Conservation (phyloP, 176 grass and related monocot species). For the Ensete glaucum region DNA sequence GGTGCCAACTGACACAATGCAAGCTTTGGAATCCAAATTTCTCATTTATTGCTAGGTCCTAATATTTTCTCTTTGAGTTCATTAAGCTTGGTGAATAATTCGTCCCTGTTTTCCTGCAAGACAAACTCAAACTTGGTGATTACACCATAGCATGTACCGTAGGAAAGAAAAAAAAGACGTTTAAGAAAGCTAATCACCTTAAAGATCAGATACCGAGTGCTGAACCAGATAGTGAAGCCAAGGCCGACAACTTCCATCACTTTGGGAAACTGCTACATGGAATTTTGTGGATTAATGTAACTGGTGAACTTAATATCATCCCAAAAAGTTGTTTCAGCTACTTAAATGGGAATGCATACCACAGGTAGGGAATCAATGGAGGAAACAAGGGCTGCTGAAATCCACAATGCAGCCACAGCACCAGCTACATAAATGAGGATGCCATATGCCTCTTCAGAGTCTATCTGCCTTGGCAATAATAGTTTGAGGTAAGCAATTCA, state of each 20-base stretch:
- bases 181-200: conserved; percentile 36
- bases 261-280: conserved; percentile 51
- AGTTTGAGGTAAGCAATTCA: neutral
- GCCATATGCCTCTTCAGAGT: conserved; percentile 50
- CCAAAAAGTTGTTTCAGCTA: too few relatives aligned
- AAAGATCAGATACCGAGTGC: conserved; percentile 67
- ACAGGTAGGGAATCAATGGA: conserved; percentile 69
- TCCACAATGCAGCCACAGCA: conserved; percentile 41
- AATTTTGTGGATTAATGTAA: neutral
- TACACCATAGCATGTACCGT: neutral
- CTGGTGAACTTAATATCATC: neutral
- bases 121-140: neutral
- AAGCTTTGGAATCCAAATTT: neutral
- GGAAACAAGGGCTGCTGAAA: conserved; percentile 54
- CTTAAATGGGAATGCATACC: conserved; percentile 30
- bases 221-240: conserved; percentile 85
- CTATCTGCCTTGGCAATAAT: conserved; percentile 38
- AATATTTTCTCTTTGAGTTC: conserved; percentile 41
- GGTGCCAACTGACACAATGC: neutral
- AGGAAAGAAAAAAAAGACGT: neutral
- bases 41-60: conserved; percentile 30
- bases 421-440: conserved; percentile 41
- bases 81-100: conserved; percentile 38
- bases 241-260: conserved; percentile 88
- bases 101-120: conserved; percentile 53